phyloP scores from a whole-genome alignment of 371 early-diverging fungal species.

The Mortierella sp. region DNA sequence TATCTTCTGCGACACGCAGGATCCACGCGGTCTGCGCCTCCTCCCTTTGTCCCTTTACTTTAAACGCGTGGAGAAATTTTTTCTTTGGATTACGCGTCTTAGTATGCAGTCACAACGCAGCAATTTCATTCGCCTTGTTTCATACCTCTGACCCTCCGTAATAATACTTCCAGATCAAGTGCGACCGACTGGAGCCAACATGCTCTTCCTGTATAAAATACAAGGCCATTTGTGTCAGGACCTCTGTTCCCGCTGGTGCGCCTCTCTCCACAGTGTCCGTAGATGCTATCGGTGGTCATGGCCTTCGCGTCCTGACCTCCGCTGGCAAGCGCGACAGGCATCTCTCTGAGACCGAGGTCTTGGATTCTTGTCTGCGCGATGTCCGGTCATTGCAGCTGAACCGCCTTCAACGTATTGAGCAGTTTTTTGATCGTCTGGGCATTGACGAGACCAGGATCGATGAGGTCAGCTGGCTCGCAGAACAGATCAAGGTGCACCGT shows the following conservation, averaged over 20 bases:
- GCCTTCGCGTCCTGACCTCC: constrained; percentile 19
- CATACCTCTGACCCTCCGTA: neutral
- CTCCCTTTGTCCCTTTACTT: neutral
- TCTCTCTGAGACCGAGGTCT: constrained; percentile 43
- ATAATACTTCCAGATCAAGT: constrained; percentile 32
- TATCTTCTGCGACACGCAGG: neutral
- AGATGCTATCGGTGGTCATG: constrained; percentile 32
- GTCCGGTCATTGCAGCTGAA: constrained; percentile 36
- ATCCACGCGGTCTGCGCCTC: constrained; percentile 3
- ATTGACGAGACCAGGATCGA: constrained; percentile 51
- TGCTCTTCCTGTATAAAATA: constrained; percentile 54
- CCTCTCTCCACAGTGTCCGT: constrained; percentile 47
- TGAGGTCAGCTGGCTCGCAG: constrained; percentile 47
- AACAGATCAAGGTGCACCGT: constrained; percentile 34
- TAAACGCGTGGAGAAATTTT: neutral
- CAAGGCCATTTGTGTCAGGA: constrained; percentile 48
- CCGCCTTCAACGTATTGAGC: constrained; percentile 45
- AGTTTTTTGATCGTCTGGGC: constrained; percentile 45
- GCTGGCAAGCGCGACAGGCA: constrained; percentile 37
- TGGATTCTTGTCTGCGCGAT: constrained; percentile 49
- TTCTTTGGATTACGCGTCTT: constrained; percentile 1
- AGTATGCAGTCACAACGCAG: too few species aligned
- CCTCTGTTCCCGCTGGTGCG: constrained; percentile 34
- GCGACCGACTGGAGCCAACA: constrained; percentile 49
- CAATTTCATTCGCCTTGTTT: neutral